phyloP scores from a whole-genome alignment of 1,284 basidiomycete species.

The Pyrrhoderma noxium region DNA sequence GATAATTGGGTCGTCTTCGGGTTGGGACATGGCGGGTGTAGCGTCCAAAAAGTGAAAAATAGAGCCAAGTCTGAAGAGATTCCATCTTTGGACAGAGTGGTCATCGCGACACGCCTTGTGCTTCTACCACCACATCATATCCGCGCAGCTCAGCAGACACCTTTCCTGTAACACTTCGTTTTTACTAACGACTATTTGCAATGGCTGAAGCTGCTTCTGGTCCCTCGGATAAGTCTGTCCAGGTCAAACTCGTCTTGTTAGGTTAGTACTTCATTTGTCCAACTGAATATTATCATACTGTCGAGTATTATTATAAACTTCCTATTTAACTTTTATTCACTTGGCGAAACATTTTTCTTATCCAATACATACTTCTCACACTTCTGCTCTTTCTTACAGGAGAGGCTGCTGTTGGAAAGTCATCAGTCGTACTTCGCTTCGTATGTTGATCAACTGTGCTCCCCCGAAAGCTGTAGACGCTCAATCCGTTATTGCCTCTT shows the following conservation, averaged over 20 bases:
- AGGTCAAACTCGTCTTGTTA: slow-evolving; percentile 59
- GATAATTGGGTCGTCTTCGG: slow-evolving; percentile 52
- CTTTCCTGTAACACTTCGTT: slow-evolving; percentile 2
- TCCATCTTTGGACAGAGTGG: neutral
- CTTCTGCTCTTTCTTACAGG: slow-evolving; percentile 42
- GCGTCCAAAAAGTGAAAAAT: neutral
- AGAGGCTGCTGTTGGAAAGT: slow-evolving; percentile 98
- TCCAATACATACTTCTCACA: neutral
- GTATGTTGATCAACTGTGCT: slow-evolving; percentile 42
- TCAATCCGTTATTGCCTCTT: slow-evolving; percentile 27
- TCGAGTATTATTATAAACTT: slow-evolving; percentile 4
- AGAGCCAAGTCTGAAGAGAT: neutral
- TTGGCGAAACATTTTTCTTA: neutral
- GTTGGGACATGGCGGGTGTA: slow-evolving; percentile 3
- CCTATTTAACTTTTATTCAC: slow-evolving; percentile 9
- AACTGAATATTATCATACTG: slow-evolving; percentile 6
- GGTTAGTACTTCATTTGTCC: slow-evolving; percentile 32
- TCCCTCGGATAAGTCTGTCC: slow-evolving; percentile 68
- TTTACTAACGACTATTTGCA: slow-evolving; percentile 15
- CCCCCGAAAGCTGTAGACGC: slow-evolving; percentile 20
- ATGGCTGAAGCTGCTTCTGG: slow-evolving; percentile 71
- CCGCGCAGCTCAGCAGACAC: slow-evolving; percentile 5
- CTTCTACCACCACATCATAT: slow-evolving; percentile 17
- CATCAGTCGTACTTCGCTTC: slow-evolving; percentile 97
- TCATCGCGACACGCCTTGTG: neutral